A percentile compares a stretch with the other conserved stretches of the same genome.
phyloP scores from a whole-genome alignment of 805 yeast species.

The Kodamaea fukazawae region DNA sequence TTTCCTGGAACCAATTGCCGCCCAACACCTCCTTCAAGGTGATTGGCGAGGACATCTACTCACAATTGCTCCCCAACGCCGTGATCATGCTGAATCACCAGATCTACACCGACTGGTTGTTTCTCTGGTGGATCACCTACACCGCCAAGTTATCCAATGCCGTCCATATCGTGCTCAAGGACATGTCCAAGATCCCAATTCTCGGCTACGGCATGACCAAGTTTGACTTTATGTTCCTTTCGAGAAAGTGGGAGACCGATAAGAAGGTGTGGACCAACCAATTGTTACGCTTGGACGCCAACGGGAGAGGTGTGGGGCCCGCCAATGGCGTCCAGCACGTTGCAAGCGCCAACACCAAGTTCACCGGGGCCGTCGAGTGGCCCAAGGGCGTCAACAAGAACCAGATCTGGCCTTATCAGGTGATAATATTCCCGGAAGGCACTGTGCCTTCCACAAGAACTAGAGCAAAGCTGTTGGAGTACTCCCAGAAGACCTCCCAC shows the following conservation, averaged over 20 bases:
- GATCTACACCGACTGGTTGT: conserved; percentile 91
- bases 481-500: conserved; percentile 49
- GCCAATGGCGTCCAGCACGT: conserved; percentile 40
- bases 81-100: conserved; percentile 87
- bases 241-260: conserved; percentile 85
- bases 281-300: conserved; percentile 56
- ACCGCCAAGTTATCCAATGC: conserved; percentile 63
- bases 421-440: conserved; percentile 91
- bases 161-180: conserved; percentile 74
- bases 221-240: conserved; percentile 73
- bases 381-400: conserved; percentile 26
- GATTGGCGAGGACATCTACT: conserved; percentile 5
- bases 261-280: conserved; percentile 54
- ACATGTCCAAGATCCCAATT: conserved; percentile 70
- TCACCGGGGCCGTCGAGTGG: conserved; percentile 21
- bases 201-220: conserved; percentile 84
- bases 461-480: conserved; percentile 52
- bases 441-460: conserved; percentile 78
- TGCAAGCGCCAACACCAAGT: conserved; percentile 24
- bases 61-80: conserved; percentile 39
- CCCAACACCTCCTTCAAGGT: conserved; percentile 13
- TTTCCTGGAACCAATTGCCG: conserved; percentile 44
- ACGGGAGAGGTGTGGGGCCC: conserved; percentile 57
- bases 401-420: conserved; percentile 48
- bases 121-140: conserved; percentile 81